Evolutionary conservation across 1,284 basidiomycete species (phyloP).

Genomic region (Laetiporus sulphureus): DNA sequence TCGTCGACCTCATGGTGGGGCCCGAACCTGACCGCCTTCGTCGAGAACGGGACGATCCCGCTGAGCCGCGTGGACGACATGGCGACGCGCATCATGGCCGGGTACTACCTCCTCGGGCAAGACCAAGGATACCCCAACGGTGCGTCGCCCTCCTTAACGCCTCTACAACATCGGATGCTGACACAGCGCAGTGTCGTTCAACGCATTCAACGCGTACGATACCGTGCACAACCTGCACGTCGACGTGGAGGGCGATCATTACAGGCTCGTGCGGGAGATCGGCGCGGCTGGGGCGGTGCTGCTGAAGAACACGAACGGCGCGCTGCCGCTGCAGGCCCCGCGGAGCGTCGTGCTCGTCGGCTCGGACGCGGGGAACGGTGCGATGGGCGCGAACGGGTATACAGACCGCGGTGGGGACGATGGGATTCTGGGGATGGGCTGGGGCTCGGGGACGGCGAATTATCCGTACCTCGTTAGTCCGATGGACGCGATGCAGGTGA

Average conservation of each 20-base stretch:
- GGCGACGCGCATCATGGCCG: constrained; percentile 57
- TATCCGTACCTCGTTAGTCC: constrained; percentile 63
- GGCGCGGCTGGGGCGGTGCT: constrained; percentile 74
- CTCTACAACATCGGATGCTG: neutral
- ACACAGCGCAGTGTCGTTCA: constrained; percentile 39
- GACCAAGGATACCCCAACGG: constrained; percentile 51
- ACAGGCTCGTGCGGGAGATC: constrained; percentile 63
- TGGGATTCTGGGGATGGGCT: constrained; percentile 79
- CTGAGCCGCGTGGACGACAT: constrained; percentile 62
- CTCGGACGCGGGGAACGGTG: constrained; percentile 63
- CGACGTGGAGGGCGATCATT: constrained; percentile 75
- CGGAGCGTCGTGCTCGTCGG: constrained; percentile 55
- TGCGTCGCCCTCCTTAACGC: constrained; percentile 5
- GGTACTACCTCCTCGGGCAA: constrained; percentile 58
- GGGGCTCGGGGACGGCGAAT: constrained; percentile 50
- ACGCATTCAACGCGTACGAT: constrained; percentile 48
- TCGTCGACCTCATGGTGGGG: constrained; percentile 53
- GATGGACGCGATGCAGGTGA: constrained; percentile 63
- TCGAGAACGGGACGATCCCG: constrained; percentile 65
- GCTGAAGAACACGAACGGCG: constrained; percentile 67
- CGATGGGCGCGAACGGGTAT: constrained; percentile 69
- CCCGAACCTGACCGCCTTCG: constrained; percentile 55
- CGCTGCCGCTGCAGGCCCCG: constrained; percentile 62
- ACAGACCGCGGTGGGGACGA: constrained; percentile 56
- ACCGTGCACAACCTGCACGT: constrained; percentile 56